A percentile compares a stretch with the other conserved stretches of the same genome.
phyloP scores from a whole-genome alignment of 176 grass and related monocot genomes.

The Carex parvula region DNA sequence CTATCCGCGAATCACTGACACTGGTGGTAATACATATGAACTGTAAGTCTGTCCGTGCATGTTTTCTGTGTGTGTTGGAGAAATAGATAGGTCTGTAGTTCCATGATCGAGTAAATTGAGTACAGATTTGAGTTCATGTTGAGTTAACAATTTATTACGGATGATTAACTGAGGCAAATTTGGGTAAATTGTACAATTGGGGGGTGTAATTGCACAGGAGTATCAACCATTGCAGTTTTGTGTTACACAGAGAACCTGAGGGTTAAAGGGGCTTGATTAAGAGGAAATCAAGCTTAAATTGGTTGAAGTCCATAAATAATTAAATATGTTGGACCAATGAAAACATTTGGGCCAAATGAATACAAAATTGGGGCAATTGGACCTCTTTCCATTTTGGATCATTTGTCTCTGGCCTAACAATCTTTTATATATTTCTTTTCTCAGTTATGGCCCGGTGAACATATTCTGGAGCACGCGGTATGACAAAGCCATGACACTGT shows the following conservation, averaged over 20 bases:
- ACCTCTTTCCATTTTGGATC: not conserved
- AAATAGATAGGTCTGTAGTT: not conserved
- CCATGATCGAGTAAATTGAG: not conserved
- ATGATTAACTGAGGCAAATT: not conserved
- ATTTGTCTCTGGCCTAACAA: conserved; percentile 1
- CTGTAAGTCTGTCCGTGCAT: conserved; percentile 46
- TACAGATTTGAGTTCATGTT: not conserved
- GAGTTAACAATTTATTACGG: not conserved
- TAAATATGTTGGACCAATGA: not conserved
- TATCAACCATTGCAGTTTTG: not conserved
- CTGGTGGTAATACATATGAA: conserved; percentile 82
- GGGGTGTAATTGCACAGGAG: not conserved
- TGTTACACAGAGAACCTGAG: not conserved
- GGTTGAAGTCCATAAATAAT: not conserved
- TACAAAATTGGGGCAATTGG: not conserved
- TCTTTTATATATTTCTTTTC: not conserved
- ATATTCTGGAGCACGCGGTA: conserved; percentile 98
- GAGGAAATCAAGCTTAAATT: not conserved
- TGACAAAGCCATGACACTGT: conserved; percentile 98
- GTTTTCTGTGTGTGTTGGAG: not conserved
- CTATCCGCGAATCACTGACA: conserved; percentile 83
- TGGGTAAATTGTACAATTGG: not conserved
- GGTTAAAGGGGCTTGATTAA: not conserved
- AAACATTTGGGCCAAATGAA: not conserved
- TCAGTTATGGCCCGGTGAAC: conserved; percentile 98